Conservation (phyloP, 2,329 filamentous ascomycete species). For the Lasiodiplodia gonubiensis region DNA sequence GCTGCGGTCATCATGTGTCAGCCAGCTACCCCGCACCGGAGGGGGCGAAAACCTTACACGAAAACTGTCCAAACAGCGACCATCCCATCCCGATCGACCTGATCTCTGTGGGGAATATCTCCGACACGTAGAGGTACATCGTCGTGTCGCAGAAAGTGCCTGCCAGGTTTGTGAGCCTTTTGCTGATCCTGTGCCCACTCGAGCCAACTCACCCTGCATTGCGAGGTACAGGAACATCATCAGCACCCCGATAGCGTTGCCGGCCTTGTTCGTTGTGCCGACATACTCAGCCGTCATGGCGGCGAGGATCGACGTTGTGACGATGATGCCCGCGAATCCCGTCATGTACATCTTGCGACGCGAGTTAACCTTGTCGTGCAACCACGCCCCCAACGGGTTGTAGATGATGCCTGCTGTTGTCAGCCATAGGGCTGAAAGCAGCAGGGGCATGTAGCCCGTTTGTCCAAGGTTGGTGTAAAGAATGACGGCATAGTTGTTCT, state of each 20-base stretch:
- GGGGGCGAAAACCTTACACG: conserved; percentile 9
- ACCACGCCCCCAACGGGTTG: conserved; percentile 31
- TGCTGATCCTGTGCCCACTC: conserved; percentile 38
- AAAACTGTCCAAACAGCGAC: conserved; percentile 52
- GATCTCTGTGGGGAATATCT: conserved; percentile 55
- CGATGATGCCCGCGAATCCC: conserved; percentile 43
- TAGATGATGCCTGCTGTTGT: conserved; percentile 51
- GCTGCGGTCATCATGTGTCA: conserved; percentile 25
- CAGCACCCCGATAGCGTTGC: conserved; percentile 50
- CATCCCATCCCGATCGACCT: conserved; percentile 60
- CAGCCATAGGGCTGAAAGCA: conserved; percentile 50
- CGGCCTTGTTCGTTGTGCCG: conserved; percentile 48
- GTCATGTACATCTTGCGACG: conserved; percentile 30
- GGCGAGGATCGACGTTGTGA: conserved; percentile 32
- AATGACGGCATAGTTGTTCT: conserved; percentile 49
- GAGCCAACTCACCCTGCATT: conserved; percentile 45
- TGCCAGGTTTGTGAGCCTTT: background rate
- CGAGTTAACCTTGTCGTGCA: conserved; percentile 34
- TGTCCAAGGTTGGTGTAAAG: conserved; percentile 50
- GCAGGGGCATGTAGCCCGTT: conserved; percentile 49
- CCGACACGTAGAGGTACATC: conserved; percentile 49
- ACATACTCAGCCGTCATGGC: conserved; percentile 47
- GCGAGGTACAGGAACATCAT: conserved; percentile 55
- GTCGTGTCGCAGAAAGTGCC: conserved; percentile 50
- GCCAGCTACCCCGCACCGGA: background rate